These are phyloP conservation scores for Aspergillus japonicus DNA, from an alignment of 2,329 filamentous ascomycete genomes.

Conservation along the genomic window DNA sequence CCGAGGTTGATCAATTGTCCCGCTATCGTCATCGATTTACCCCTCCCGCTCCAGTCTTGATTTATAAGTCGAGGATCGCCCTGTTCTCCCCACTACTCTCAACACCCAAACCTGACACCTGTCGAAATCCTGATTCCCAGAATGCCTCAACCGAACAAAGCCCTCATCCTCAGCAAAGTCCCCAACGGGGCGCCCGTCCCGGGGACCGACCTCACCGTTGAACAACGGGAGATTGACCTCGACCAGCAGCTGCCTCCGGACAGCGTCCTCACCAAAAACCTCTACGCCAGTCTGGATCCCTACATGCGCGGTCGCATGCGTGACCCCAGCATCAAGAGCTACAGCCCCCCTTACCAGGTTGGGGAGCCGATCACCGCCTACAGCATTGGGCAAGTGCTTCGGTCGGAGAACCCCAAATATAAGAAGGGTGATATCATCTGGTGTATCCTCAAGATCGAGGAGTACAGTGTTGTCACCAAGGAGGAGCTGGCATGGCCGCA, in stretches of 20 bases:
- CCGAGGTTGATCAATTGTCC: neutral
- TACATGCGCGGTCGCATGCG: conserved; percentile 84
- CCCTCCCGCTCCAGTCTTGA: neutral
- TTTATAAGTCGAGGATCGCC: neutral
- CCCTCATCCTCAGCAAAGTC: conserved; percentile 68
- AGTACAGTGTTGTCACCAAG: conserved; percentile 63
- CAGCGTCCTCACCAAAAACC: conserved; percentile 67
- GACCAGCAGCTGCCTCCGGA: conserved; percentile 56
- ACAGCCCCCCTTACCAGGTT: conserved; percentile 62
- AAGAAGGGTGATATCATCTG: conserved; percentile 65
- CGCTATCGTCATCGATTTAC: neutral
- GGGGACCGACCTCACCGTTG: conserved; percentile 68
- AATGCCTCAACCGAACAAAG: conserved; percentile 59
- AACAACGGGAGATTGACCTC: conserved; percentile 66
- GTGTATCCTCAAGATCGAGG: conserved; percentile 58
- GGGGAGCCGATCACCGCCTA: conserved; percentile 64
- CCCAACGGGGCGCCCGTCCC: conserved; percentile 66
- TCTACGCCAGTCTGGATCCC: conserved; percentile 77
- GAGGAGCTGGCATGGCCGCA: conserved; percentile 45
- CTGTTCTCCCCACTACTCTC: neutral
- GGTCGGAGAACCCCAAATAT: conserved; percentile 64
- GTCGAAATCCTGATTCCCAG: neutral
- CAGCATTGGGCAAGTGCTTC: conserved; percentile 67
- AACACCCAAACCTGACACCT: neutral
- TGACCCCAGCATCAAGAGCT: conserved; percentile 62